Evolutionary conservation across 306 rosid species (phyloP).

Genomic region (apple (Malus domestica)): ASM211411v1 NC_041790.1:36041501-36042000

Average conservation of each 20-base stretch:
- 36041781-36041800: neutral
- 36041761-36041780: neutral
- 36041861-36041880: neutral
- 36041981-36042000: neutral
- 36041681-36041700: too few relatives aligned
- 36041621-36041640: too few relatives aligned
- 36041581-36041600: neutral
- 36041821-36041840: neutral
- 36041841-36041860: neutral
- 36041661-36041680: too few relatives aligned
- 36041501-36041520: neutral
- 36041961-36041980: neutral
- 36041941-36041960: neutral
- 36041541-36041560: neutral
- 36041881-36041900: neutral
- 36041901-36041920: neutral
- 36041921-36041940: neutral
- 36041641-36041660: too few relatives aligned
- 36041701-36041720: too few relatives aligned
- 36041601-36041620: too few relatives aligned
- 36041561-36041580: too few relatives aligned
- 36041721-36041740: too few relatives aligned
- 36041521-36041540: neutral
- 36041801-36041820: neutral
- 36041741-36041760: too few relatives aligned